Evolutionary conservation across 345 rosid species (phyloP), one percentile per base, ranked within the genome.

Genomic region (Cardamine resedifolia): DNA sequence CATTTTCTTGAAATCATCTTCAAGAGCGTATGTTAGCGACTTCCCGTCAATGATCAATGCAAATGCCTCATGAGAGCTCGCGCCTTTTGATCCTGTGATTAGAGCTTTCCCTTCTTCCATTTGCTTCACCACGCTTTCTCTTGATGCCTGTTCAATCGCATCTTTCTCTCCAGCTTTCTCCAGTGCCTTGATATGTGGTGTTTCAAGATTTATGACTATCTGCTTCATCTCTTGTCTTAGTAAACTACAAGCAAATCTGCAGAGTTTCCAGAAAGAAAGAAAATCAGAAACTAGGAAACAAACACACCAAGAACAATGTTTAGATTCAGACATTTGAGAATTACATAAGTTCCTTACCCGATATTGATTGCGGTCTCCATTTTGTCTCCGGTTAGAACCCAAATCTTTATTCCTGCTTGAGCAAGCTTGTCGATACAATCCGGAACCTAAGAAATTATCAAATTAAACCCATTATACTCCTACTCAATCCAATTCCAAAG

Each of bases 331-430:
- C 34, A 44, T 23, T 2, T 28, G 39, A 63, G 10, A 28, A 31
- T 31, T 34, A 15, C 48, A 23, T 3, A 70, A 21, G 64, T 10
- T 56, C 9, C 74, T 70, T 74, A 91, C 98, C 98, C 98, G 5
- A 94, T 91, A 69, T 94, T 94, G 58, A 94, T 91, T 5, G 98
- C 98, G 0, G 98, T 94, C 84, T 94, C 98, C 97, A 94, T 89
- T 78, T 94, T 94, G 78, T 94, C 98, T 72, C 98, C 97, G 1
- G 98, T 94, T 81, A 94, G 80, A 65, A 94, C 96, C 98, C 98
- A 94, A 68, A 94, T 65, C 77, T 94, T 94, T 28, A 88, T 94
- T 64, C 98, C 97, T 33, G 98, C 97, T 83, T 89, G 97, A 8
- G 98, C 97, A 58, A 94, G 96, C 72, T 91, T 94, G 79, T 91